Evolutionary conservation across 768 basidiomycete genomes (phyloP).

Genomic region (Leccinum pellstonianum): DNA sequence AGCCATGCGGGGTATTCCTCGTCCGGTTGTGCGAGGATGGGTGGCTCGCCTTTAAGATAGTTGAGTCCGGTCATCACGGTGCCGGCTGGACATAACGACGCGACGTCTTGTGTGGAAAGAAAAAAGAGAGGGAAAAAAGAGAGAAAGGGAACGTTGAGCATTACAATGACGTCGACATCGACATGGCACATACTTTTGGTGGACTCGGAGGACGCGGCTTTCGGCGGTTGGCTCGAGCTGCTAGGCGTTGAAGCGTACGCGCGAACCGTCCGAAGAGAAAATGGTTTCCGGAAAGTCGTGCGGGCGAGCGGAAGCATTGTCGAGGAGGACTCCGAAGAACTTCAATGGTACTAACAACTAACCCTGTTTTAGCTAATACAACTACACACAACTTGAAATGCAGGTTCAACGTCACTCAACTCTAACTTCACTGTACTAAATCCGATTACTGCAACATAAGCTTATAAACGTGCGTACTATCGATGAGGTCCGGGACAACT

Average conservation of each 20-base stretch:
- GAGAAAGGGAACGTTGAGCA: background rate
- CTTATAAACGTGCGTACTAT: too few species aligned
- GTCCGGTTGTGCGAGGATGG: slow-evolving; percentile 75
- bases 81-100: slow-evolving; percentile 68
- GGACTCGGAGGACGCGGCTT: slow-evolving; percentile 10
- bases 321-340: background rate
- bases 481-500: too few species aligned
- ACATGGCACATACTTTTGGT: slow-evolving; percentile 20
- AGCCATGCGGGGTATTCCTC: slow-evolving; percentile 88
- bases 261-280: slow-evolving; percentile 13
- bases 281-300: slow-evolving; percentile 11
- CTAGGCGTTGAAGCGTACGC: slow-evolving; percentile 14
- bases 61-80: slow-evolving; percentile 79
- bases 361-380: too few species aligned
- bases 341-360: too few species aligned
- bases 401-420: too few species aligned
- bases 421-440: too few species aligned
- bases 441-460: too few species aligned
- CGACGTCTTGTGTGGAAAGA: slow-evolving; percentile 11
- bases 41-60: slow-evolving; percentile 78
- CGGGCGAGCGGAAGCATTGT: slow-evolving; percentile 12
- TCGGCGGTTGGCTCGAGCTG: background rate
- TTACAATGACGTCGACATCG: background rate
- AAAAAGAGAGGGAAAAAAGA: background rate
- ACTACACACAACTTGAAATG: too few species aligned